Conservation (phyloP, 371 early-diverging fungal species). For the Mucor sp. region DNA sequence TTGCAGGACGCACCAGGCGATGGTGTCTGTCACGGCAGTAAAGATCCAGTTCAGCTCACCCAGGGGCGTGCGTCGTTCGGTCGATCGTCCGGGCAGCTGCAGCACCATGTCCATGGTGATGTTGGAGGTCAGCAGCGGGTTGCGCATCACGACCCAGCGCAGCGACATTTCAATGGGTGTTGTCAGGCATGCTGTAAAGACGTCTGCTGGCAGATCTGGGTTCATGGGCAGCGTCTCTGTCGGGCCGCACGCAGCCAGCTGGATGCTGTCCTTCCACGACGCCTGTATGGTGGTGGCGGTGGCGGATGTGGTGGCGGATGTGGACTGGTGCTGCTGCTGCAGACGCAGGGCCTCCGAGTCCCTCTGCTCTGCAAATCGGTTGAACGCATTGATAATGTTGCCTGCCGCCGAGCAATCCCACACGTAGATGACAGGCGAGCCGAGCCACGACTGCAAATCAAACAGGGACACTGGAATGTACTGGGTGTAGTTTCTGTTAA, state of each 20-base stretch:
- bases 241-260: slow-evolving; percentile 90
- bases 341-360: slow-evolving; percentile 66
- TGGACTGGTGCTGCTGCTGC: slow-evolving; percentile 35
- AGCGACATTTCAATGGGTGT: slow-evolving; percentile 96
- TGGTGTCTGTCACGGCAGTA: slow-evolving; percentile 97
- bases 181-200: slow-evolving; percentile 95
- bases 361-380: slow-evolving; percentile 84
- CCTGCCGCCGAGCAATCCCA: slow-evolving; percentile 97
- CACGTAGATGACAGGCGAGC: slow-evolving; percentile 94
- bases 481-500: slow-evolving; percentile 96
- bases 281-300: slow-evolving; percentile 39
- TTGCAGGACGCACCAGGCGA: slow-evolving; percentile 95
- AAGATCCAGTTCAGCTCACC: slow-evolving; percentile 99
- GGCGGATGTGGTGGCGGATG: no score
- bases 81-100: slow-evolving; percentile 86
- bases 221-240: slow-evolving; percentile 90
- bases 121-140: slow-evolving; percentile 71
- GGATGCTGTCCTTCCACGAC: slow-evolving; percentile 86
- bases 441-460: slow-evolving; percentile 93
- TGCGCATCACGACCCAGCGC: slow-evolving; percentile 89
- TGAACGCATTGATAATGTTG: slow-evolving; percentile 84
- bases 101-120: slow-evolving; percentile 86
- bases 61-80: slow-evolving; percentile 90
- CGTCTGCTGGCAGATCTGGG: slow-evolving; percentile 94
- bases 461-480: slow-evolving; percentile 94